phyloP scores from a whole-genome alignment of 2,329 filamentous ascomycete genomes.

The Diaporthe sp. region DNA sequence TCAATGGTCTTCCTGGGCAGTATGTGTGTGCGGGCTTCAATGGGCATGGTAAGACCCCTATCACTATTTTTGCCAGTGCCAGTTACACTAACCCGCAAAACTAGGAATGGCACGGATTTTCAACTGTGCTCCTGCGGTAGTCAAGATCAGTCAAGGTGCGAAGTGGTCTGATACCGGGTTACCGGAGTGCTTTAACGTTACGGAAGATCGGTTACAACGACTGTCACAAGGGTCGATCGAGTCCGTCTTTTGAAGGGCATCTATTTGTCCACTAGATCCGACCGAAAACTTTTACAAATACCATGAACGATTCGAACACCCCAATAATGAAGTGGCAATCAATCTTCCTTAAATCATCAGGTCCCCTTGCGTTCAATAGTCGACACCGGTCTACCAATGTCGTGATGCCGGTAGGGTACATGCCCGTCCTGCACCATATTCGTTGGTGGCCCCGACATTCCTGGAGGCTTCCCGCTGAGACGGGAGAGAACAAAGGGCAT shows the following conservation, averaged over 20 bases:
- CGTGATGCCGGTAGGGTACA: too few species aligned
- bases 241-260: background rate
- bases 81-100: background rate
- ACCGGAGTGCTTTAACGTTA: conserved; percentile 37
- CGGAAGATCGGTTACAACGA: conserved; percentile 26
- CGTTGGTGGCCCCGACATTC: too few species aligned
- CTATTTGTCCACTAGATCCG: too few species aligned
- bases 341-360: too few species aligned
- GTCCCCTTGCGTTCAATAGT: too few species aligned
- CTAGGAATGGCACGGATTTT: conserved; percentile 59
- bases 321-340: too few species aligned
- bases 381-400: too few species aligned
- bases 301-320: too few species aligned
- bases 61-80: background rate
- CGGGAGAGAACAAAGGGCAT: too few species aligned
- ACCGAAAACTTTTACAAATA: too few species aligned
- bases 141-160: conserved; percentile 56
- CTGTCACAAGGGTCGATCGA: conserved; percentile 29
- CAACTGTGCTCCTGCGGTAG: conserved; percentile 60
- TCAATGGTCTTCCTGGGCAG: conserved; percentile 58
- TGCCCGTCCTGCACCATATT: too few species aligned
- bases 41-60: conserved; percentile 56
- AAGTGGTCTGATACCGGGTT: conserved; percentile 54
- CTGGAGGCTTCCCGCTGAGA: too few species aligned
- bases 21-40: conserved; percentile 66